A percentile compares a stretch with the other conserved stretches of the same genome.
Conservation (phyloP, 2,329 filamentous ascomycete species). For the Onygena corvina region DNA sequence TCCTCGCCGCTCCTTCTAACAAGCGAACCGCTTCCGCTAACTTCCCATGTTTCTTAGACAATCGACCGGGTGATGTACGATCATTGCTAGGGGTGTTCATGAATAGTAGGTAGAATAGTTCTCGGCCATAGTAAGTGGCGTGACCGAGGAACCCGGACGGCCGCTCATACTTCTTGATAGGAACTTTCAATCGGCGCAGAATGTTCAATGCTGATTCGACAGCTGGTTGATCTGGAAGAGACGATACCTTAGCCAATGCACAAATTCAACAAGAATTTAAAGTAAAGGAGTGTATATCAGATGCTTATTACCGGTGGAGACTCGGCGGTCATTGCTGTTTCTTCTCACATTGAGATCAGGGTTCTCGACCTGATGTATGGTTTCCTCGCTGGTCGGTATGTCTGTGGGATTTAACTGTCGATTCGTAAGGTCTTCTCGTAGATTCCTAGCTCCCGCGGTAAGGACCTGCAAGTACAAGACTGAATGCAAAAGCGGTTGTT, state of each 20-base stretch:
- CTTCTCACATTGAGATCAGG: not conserved
- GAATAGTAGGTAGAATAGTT: constrained; percentile 52
- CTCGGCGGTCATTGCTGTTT: not conserved
- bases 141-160: constrained; percentile 48
- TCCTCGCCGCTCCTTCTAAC: constrained; percentile 46
- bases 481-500: not conserved
- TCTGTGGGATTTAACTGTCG: not conserved
- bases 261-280: not conserved
- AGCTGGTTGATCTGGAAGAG: constrained; percentile 14
- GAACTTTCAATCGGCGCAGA: constrained; percentile 13
- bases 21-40: constrained; percentile 48
- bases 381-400: not conserved
- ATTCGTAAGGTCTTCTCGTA: constrained; percentile 1
- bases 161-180: constrained; percentile 28
- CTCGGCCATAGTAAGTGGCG: constrained; percentile 48
- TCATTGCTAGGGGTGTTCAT: constrained; percentile 48
- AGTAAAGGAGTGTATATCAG: not conserved
- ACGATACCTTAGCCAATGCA: not conserved
- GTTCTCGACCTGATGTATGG: not conserved
- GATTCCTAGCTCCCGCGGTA: constrained; percentile 7
- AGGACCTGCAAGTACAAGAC: constrained; percentile 11
- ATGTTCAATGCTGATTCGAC: constrained; percentile 16
- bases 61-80: constrained; percentile 30
- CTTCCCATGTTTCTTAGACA: constrained; percentile 26
- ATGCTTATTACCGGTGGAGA: not conserved